A percentile compares a stretch with the other conserved stretches of the same genome.
These are phyloP conservation scores for Hypomyces rosellus DNA, from an alignment of 2,329 filamentous ascomycete species.

Conservation along the genomic window DNA sequence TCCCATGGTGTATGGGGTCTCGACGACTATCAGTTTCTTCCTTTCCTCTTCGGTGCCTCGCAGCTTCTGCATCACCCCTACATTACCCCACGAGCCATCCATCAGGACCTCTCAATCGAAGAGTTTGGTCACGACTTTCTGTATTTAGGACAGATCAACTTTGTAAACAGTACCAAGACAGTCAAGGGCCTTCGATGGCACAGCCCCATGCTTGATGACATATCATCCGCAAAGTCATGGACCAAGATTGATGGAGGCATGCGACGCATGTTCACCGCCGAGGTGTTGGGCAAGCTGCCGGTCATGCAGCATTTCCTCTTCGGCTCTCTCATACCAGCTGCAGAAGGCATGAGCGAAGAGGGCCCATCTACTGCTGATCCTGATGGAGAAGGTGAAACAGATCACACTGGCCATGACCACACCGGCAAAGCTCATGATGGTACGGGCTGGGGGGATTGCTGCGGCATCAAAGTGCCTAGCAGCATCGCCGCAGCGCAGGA, in stretches of 20 bases:
- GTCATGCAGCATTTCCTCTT: constrained; percentile 99
- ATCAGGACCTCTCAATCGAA: constrained; percentile 81
- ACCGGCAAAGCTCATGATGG: constrained; percentile 58
- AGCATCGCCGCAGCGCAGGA: constrained; percentile 87
- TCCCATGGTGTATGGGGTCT: constrained; percentile 97
- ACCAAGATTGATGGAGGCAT: constrained; percentile 89
- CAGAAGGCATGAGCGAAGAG: constrained; percentile 70
- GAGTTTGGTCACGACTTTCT: constrained; percentile 79
- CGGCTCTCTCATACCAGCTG: constrained; percentile 74
- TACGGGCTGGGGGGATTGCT: constrained; percentile 88
- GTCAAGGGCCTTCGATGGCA: constrained; percentile 95
- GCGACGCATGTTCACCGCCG: constrained; percentile 92
- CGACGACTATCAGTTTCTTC: constrained; percentile 95
- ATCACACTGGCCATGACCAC: constrained; percentile 55
- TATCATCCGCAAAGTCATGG: constrained; percentile 85
- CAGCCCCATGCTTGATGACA: constrained; percentile 96
- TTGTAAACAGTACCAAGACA: constrained; percentile 94
- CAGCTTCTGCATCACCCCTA: constrained; percentile 81
- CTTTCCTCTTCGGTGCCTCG: constrained; percentile 89
- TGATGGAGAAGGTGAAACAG: constrained; percentile 48
- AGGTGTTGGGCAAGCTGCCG: constrained; percentile 86
- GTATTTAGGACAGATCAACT: constrained; percentile 87
- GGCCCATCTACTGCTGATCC: constrained; percentile 42
- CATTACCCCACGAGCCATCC: constrained; percentile 73
- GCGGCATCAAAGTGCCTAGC: constrained; percentile 94